Conservation (phyloP, 345 rosid genomes). For the Hibiscus trionum region DNA sequence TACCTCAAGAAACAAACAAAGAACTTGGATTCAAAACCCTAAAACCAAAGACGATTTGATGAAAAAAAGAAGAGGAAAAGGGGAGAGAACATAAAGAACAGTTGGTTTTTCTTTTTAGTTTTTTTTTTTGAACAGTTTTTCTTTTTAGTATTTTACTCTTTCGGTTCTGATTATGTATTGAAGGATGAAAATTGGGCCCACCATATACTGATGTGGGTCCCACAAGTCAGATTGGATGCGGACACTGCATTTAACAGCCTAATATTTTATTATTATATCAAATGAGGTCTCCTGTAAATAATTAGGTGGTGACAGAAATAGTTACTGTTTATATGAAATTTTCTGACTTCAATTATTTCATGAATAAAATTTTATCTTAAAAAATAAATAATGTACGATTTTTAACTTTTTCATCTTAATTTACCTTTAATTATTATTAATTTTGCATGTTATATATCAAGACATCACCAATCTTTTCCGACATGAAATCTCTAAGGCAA, state of each 20-base stretch:
- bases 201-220: constrained; percentile 21
- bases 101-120: neutral
- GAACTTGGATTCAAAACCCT: constrained; percentile 27
- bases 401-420: too few species aligned
- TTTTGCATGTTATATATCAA: too few species aligned
- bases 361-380: too few species aligned
- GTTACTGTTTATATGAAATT: too few species aligned
- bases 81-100: neutral
- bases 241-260: constrained; percentile 5
- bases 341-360: too few species aligned
- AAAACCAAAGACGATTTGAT: neutral
- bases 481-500: too few species aligned
- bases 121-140: neutral
- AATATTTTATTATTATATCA: neutral
- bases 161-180: constrained; percentile 37
- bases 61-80: neutral
- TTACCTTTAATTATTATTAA: too few species aligned
- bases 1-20: neutral
- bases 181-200: constrained; percentile 22
- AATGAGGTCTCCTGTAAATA: neutral
- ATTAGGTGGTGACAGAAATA: neutral
- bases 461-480: too few species aligned
- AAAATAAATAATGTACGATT: too few species aligned
- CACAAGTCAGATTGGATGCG: constrained; percentile 1
- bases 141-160: too few species aligned